phyloP scores from a whole-genome alignment of 75 land plant species.

The Selaginella moellendorffii region DNA sequence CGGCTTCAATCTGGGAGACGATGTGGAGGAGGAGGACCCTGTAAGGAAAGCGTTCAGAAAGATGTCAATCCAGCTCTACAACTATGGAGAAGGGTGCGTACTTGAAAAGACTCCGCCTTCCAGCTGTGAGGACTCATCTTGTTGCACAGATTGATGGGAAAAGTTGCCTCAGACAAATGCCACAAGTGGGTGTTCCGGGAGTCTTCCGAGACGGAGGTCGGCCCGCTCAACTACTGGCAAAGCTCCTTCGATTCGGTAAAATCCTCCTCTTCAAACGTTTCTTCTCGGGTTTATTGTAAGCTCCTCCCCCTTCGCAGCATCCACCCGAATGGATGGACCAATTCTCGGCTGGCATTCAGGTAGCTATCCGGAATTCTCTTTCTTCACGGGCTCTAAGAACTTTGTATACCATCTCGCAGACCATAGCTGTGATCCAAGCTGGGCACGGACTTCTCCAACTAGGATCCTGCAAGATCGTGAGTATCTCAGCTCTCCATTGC shows the following conservation, averaged over 20 bases:
- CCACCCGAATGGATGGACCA: conserved; percentile 94
- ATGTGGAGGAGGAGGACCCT: conserved; percentile 65
- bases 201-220: conserved; percentile 72
- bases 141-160: conserved; percentile 53
- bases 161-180: conserved; percentile 94
- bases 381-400: too few relatives aligned
- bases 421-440: conserved; percentile 93
- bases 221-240: conserved; percentile 84
- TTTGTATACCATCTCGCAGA: too few relatives aligned
- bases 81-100: conserved; percentile 93
- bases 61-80: conserved; percentile 92
- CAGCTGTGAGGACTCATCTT: too few relatives aligned
- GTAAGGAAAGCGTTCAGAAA: conserved; percentile 81
- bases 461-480: conserved; percentile 90
- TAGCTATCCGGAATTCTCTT: conserved; percentile 3
- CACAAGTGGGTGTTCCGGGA: conserved; percentile 98
- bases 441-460: conserved; percentile 84
- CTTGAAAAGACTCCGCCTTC: too few relatives aligned
- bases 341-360: conserved; percentile 84
- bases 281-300: background rate
- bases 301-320: conserved; percentile 29
- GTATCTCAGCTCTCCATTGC: conserved; percentile 10
- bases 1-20: conserved; percentile 13
- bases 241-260: conserved; percentile 96
- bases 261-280: background rate